Conservation (phyloP, 2,329 filamentous ascomycete species). For the Aspergillus floridensis region DNA sequence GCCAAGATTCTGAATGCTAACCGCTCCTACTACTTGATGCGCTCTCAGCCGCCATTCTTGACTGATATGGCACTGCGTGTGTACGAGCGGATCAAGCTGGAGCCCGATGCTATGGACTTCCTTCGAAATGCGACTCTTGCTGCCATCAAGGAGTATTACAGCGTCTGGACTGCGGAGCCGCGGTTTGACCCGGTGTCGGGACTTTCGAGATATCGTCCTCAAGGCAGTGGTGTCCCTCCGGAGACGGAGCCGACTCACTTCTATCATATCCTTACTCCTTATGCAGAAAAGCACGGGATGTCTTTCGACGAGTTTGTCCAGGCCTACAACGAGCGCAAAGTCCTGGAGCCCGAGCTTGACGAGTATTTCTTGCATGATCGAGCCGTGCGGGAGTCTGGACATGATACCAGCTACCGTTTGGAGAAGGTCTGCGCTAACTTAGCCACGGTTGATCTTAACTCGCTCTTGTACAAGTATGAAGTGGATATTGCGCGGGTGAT, state of each 20-base stretch:
- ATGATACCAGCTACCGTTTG: slow-evolving; percentile 92
- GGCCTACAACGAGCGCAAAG: slow-evolving; percentile 76
- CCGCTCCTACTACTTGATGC: slow-evolving; percentile 87
- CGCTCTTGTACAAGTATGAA: slow-evolving; percentile 94
- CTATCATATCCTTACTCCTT: slow-evolving; percentile 75
- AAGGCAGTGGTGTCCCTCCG: slow-evolving; percentile 80
- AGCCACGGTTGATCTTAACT: slow-evolving; percentile 92
- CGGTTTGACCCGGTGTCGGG: slow-evolving; percentile 74
- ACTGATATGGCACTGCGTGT: slow-evolving; percentile 96
- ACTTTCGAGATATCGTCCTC: slow-evolving; percentile 79
- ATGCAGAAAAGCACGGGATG: slow-evolving; percentile 80
- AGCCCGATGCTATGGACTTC: slow-evolving; percentile 77
- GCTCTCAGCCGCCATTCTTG: slow-evolving; percentile 93
- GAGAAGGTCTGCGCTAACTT: slow-evolving; percentile 84
- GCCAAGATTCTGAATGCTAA: slow-evolving; percentile 98
- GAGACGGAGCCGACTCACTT: slow-evolving; percentile 90
- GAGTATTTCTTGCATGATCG: slow-evolving; percentile 96
- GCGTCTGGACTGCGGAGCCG: slow-evolving; percentile 78
- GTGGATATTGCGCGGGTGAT: slow-evolving; percentile 87
- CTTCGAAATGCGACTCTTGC: slow-evolving; percentile 76
- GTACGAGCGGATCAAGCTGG: slow-evolving; percentile 88
- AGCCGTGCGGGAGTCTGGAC: slow-evolving; percentile 91
- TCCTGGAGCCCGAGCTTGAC: slow-evolving; percentile 84
- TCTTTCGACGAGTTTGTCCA: slow-evolving; percentile 78
- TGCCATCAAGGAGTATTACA: slow-evolving; percentile 95